Conservation (phyloP, 1,139 yeast genomes). For the Wickerhamiella pararugosa region DNA sequence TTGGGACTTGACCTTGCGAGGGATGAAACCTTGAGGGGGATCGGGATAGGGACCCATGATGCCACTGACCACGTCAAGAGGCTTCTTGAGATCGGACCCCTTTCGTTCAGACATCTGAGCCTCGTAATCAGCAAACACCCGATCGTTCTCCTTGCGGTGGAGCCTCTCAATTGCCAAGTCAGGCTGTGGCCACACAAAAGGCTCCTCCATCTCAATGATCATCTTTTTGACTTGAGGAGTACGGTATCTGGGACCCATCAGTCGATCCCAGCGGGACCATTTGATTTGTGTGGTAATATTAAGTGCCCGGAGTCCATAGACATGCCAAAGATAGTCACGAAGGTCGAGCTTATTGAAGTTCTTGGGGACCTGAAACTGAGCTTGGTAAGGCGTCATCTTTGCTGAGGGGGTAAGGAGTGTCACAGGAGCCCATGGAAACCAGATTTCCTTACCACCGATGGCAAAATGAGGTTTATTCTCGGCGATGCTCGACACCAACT, state of each 20-base stretch:
- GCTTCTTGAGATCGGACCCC: constrained; percentile 62
- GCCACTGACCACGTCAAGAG: constrained; percentile 59
- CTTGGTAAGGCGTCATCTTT: constrained; percentile 89
- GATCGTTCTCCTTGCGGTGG: constrained; percentile 20
- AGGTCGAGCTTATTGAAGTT: constrained; percentile 81
- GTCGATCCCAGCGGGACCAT: constrained; percentile 46
- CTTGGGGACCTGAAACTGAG: constrained; percentile 83
- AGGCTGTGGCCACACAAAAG: constrained; percentile 72
- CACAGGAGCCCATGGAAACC: constrained; percentile 73
- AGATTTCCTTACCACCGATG: constrained; percentile 57
- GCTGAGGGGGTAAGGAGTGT: constrained; percentile 77
- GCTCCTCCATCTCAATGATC: constrained; percentile 89
- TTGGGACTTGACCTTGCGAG: constrained; percentile 34
- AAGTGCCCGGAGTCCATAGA: constrained; percentile 77
- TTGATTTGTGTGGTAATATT: constrained; percentile 74
- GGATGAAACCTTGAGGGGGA: constrained; percentile 54
- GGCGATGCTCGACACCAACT: constrained; percentile 38
- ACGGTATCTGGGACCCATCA: constrained; percentile 55
- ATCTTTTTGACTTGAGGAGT: constrained; percentile 75
- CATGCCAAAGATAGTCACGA: constrained; percentile 76
- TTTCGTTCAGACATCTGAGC: constrained; percentile 28
- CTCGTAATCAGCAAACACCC: constrained; percentile 28
- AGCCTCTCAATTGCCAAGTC: constrained; percentile 19
- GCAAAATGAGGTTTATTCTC: constrained; percentile 49
- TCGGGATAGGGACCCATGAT: constrained; percentile 55